Evolutionary conservation across 495 filamentous ascomycete genomes (phyloP).

Genomic region (Penicillium ucsense): DNA sequence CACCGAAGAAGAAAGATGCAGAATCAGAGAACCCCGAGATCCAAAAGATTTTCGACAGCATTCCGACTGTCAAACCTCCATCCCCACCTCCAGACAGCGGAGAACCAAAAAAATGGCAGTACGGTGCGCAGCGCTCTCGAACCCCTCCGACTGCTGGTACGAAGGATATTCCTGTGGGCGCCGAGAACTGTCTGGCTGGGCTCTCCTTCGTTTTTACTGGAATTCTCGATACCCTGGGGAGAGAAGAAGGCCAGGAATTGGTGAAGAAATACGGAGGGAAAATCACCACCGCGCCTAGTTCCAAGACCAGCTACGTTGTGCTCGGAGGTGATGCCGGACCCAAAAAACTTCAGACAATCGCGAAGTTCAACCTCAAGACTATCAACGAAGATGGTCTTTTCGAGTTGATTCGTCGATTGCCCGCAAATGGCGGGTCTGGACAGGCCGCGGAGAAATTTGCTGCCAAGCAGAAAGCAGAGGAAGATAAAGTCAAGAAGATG

Average conservation of each 20-base stretch:
- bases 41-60: conserved; percentile 76
- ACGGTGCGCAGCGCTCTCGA: conserved; percentile 41
- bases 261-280: conserved; percentile 93
- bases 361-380: conserved; percentile 65
- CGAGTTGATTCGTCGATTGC: conserved; percentile 72
- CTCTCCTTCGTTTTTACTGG: conserved; percentile 97
- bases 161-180: conserved; percentile 69
- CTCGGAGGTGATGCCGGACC: conserved; percentile 87
- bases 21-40: conserved; percentile 56
- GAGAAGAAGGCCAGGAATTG: conserved; percentile 77
- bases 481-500: conserved; percentile 63
- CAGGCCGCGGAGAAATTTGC: conserved; percentile 77
- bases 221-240: conserved; percentile 62
- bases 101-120: conserved; percentile 63
- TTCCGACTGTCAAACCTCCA: conserved; percentile 71
- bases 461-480: conserved; percentile 72
- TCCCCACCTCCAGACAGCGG: conserved; percentile 61
- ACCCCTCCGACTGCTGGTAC: conserved; percentile 53
- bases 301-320: conserved; percentile 89
- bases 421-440: conserved; percentile 75
- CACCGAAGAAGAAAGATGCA: conserved; percentile 50
- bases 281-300: conserved; percentile 72
- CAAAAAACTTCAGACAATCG: conserved; percentile 84
- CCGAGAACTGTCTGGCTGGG: conserved; percentile 86
- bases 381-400: conserved; percentile 92